These are phyloP conservation scores for Talaromyces funiculosus DNA, from an alignment of 2,329 filamentous ascomycete species.

Conservation along the genomic window DNA sequence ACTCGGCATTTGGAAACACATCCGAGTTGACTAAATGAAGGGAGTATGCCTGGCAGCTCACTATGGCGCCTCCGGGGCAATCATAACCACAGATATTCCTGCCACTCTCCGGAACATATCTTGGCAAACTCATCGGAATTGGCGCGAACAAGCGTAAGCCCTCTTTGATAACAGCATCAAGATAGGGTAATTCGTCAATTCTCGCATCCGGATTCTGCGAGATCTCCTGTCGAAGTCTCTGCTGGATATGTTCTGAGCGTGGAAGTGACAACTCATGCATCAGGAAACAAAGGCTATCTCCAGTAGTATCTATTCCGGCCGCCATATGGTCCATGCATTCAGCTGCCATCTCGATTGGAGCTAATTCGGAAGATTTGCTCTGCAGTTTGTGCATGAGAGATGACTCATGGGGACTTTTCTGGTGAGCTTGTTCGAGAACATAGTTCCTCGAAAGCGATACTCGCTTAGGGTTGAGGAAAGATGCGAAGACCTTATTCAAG, in stretches of 20 bases:
- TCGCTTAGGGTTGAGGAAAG: constrained; percentile 4
- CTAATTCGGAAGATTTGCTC: constrained; percentile 46
- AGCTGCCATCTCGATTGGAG: constrained; percentile 54
- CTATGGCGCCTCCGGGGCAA: constrained; percentile 32
- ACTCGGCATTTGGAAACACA: constrained; percentile 27
- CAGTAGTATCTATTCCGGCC: constrained; percentile 66
- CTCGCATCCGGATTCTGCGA: constrained; percentile 29
- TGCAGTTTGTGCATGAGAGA: constrained; percentile 37
- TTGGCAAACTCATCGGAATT: constrained; percentile 48
- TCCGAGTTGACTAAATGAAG: constrained; percentile 28
- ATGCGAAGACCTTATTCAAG: background rate
- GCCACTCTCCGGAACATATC: constrained; percentile 33
- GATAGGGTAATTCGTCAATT: constrained; percentile 44
- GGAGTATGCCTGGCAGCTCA: constrained; percentile 36
- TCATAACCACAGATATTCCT: constrained; percentile 38
- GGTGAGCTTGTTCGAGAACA: constrained; percentile 6
- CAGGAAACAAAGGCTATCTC: constrained; percentile 63
- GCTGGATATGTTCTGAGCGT: constrained; percentile 48
- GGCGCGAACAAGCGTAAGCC: constrained; percentile 54
- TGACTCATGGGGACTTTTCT: constrained; percentile 44
- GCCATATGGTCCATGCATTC: constrained; percentile 69
- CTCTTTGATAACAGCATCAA: constrained; percentile 61
- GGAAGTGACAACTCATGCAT: constrained; percentile 66
- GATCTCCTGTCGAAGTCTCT: constrained; percentile 51
- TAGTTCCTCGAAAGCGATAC: background rate